Percentiles rank a stretch among this genome's conserved stretches.
These are phyloP conservation scores for Fomitopsis schrenkii DNA, from an alignment of 1,284 basidiomycete genomes.

Conservation along the genomic window DNA sequence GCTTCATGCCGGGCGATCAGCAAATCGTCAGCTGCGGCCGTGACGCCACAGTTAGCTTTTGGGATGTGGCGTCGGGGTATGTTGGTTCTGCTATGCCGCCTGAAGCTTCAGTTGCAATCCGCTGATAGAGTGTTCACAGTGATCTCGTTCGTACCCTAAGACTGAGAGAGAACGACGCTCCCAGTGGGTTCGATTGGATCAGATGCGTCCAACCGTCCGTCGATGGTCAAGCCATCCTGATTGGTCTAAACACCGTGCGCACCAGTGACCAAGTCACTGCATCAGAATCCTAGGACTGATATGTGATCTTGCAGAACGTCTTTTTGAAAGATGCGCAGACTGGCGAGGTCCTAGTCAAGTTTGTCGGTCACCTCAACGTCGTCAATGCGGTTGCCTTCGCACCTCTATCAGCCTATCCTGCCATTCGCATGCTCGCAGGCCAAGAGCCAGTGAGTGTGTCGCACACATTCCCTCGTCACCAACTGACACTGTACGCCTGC, in stretches of 20 bases:
- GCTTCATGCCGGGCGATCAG: slow-evolving; percentile 67
- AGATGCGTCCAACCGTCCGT: slow-evolving; percentile 56
- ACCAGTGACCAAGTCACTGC: slow-evolving; percentile 45
- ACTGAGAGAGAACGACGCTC: too few species aligned
- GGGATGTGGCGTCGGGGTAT: slow-evolving; percentile 67
- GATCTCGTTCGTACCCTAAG: not conserved
- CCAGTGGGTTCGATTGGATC: slow-evolving; percentile 36
- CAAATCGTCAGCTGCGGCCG: slow-evolving; percentile 64
- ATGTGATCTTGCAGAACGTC: slow-evolving; percentile 43
- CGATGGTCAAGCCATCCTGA: slow-evolving; percentile 38
- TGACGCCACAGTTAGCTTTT: slow-evolving; percentile 67
- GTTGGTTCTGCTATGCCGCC: slow-evolving; percentile 20
- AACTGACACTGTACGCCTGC: not conserved
- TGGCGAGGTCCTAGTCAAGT: slow-evolving; percentile 60
- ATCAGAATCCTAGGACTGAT: not conserved
- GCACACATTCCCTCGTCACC: too few species aligned
- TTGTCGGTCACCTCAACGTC: slow-evolving; percentile 72
- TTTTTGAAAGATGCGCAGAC: slow-evolving; percentile 55
- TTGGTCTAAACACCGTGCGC: slow-evolving; percentile 52
- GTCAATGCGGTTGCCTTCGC: slow-evolving; percentile 67
- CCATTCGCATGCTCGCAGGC: slow-evolving; percentile 38
- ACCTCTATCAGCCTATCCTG: slow-evolving; percentile 48
- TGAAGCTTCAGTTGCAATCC: slow-evolving; percentile 21
- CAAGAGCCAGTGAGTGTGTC: slow-evolving; percentile 13
- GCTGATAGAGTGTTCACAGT: not conserved